These are phyloP conservation scores for Pyronema omphalodes DNA, from an alignment of 495 filamentous ascomycete species.

Conservation along the genomic window DNA sequence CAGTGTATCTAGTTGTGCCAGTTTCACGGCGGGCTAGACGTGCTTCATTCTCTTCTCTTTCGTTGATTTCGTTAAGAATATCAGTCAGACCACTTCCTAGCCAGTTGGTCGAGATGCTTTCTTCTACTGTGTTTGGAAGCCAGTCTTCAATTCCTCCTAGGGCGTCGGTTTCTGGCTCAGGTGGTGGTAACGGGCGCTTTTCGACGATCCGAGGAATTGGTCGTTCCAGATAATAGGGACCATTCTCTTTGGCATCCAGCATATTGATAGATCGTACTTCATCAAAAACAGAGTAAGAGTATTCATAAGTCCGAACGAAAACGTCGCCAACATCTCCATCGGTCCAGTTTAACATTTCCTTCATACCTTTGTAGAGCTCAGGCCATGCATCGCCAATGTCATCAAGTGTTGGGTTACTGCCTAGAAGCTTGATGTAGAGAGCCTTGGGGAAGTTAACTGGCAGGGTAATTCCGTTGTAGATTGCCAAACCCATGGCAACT, in stretches of 20 bases:
- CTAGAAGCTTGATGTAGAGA: slow-evolving; percentile 66
- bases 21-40: not conserved
- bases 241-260: slow-evolving; percentile 19
- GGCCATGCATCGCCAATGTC: slow-evolving; percentile 79
- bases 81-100: not conserved
- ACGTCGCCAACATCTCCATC: slow-evolving; percentile 65
- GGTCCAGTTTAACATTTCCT: slow-evolving; percentile 50
- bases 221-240: slow-evolving; percentile 15
- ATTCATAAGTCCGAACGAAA: slow-evolving; percentile 67
- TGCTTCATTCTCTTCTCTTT: not conserved
- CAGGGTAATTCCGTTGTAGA: slow-evolving; percentile 83
- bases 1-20: not conserved
- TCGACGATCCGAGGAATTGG: slow-evolving; percentile 1
- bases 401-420: slow-evolving; percentile 35
- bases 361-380: slow-evolving; percentile 52
- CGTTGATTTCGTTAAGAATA: not conserved
- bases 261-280: slow-evolving; percentile 38
- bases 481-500: slow-evolving; percentile 68
- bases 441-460: slow-evolving; percentile 72
- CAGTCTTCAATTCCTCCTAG: slow-evolving; percentile 12
- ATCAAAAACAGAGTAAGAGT: slow-evolving; percentile 55
- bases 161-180: slow-evolving; percentile 6
- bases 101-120: too few species aligned
- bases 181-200: not conserved
- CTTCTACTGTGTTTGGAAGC: slow-evolving; percentile 2